Conservation (phyloP, 1,139 yeast genomes). For the Taphrina wiesneri region DNA sequence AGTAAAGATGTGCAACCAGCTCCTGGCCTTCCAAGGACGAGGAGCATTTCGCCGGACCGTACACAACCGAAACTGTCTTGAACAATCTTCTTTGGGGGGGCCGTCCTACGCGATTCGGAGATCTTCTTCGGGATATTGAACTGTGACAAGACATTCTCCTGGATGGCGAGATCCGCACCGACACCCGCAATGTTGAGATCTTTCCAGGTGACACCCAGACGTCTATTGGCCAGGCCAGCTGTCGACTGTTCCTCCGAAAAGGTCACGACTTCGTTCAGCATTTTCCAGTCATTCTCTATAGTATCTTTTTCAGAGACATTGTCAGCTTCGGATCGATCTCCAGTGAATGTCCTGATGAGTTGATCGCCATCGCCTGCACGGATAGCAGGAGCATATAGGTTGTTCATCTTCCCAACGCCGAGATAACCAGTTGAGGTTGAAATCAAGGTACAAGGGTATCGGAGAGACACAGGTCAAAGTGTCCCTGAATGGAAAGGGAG, state of each 20-base stretch:
- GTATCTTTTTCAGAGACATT: background rate
- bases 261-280: background rate
- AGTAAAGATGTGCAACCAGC: constrained; percentile 58
- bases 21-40: constrained; percentile 66
- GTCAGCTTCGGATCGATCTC: background rate
- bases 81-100: constrained; percentile 53
- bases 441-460: no score
- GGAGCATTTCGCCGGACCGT: constrained; percentile 56
- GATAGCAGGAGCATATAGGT: no score
- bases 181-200: constrained; percentile 70
- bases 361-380: no score
- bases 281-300: background rate
- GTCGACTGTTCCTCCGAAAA: constrained; percentile 25
- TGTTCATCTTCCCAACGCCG: no score
- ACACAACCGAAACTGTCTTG: constrained; percentile 51
- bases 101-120: constrained; percentile 56
- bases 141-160: constrained; percentile 37
- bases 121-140: constrained; percentile 57
- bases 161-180: constrained; percentile 60
- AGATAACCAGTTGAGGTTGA: no score
- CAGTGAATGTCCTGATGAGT: background rate
- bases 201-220: constrained; percentile 63
- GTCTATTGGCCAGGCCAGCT: constrained; percentile 50
- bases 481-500: no score
- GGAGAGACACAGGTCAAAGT: no score